These are phyloP conservation scores for Cyberlindnera meyerae DNA, from an alignment of 805 yeast species.

Conservation along the genomic window DNA sequence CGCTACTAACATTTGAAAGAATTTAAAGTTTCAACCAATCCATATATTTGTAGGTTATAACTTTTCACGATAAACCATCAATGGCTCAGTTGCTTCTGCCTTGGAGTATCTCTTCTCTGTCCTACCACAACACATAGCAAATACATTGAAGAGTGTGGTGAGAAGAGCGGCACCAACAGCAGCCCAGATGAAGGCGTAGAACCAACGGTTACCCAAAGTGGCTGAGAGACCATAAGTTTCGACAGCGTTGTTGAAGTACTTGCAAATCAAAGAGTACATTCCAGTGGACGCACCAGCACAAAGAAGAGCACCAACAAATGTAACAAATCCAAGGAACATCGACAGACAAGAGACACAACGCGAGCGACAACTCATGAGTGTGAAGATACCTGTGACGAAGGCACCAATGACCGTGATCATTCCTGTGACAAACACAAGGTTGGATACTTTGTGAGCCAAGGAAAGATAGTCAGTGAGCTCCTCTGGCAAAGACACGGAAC, in stretches of 20 bases:
- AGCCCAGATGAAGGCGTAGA: slow-evolving; percentile 63
- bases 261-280: slow-evolving; percentile 43
- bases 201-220: slow-evolving; percentile 39
- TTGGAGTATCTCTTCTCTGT: slow-evolving; percentile 8
- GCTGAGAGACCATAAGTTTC: slow-evolving; percentile 52
- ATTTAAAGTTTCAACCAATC: too few relatives aligned
- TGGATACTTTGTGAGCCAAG: slow-evolving; percentile 42
- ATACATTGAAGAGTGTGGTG: slow-evolving; percentile 29
- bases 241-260: slow-evolving; percentile 45
- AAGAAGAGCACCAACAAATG: slow-evolving; percentile 34
- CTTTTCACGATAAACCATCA: slow-evolving; percentile 21
- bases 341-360: slow-evolving; percentile 42
- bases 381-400: slow-evolving; percentile 37
- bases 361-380: slow-evolving; percentile 42
- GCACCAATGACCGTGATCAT: slow-evolving; percentile 43
- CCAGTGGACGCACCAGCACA: slow-evolving; percentile 62
- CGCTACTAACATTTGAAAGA: slow-evolving; percentile 26
- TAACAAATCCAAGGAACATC: slow-evolving; percentile 38
- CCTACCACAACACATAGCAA: slow-evolving; percentile 40
- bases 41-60: too few relatives aligned
- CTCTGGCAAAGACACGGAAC: slow-evolving; percentile 43
- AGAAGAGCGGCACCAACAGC: slow-evolving; percentile 45
- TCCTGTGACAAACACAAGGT: slow-evolving; percentile 56
- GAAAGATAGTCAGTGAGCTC: slow-evolving; percentile 42
- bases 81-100: slow-evolving; percentile 13